Base-by-base conservation (phyloP, 768 basidiomycete genomes). In the Sarcomyxa edulis region DNA sequence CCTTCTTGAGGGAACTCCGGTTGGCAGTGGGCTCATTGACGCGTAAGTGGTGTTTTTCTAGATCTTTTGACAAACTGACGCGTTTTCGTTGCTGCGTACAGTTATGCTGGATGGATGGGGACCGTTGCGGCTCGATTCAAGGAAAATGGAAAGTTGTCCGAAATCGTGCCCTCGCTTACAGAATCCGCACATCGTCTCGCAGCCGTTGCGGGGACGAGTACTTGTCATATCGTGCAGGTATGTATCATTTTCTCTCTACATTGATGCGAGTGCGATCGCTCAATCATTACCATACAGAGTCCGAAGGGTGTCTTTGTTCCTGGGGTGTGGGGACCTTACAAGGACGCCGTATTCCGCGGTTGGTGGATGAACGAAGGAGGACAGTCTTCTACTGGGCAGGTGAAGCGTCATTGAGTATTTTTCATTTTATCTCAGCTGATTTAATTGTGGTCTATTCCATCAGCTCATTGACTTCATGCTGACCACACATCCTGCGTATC, bases 281-380 rank as follows among this genome's bases (percentile, higher is more conserved):
- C 20, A 20, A 23, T 10, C 3, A 29, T 21, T 24, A 11, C 3
- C 12, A 6, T 32, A 2, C 37, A 93, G 82, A 93, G 85, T 58
- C 77, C 76, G 3, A 62, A 89, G 39, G 84, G 83, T 1, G 74
- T 92, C 6, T 91, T 94, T 48, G 95, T 97, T 2, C 72, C 81
- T 22, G 92, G 96, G 1, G 84, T 96, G 15, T 96, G 92, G 92
- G 90, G 90, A 0, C 89, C 89, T 1, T 92, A 91, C 58, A 84
- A 75, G 62, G 84, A 97, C 53, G 82, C 91, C 5, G 73, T 94
- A 22, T 93, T 97, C 63, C 81, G 81, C 29, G 91, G 84, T 12
- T 94, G 90, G 84, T 99, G 95, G 96, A 96, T 97, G 92, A 99
- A 94, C 53, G 96, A 99, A 62, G 96, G 95, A 26, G 96, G 96